Evolutionary conservation across 1,139 yeast species (phyloP).

Genomic region (Trichomonascaceae sp.): DNA sequence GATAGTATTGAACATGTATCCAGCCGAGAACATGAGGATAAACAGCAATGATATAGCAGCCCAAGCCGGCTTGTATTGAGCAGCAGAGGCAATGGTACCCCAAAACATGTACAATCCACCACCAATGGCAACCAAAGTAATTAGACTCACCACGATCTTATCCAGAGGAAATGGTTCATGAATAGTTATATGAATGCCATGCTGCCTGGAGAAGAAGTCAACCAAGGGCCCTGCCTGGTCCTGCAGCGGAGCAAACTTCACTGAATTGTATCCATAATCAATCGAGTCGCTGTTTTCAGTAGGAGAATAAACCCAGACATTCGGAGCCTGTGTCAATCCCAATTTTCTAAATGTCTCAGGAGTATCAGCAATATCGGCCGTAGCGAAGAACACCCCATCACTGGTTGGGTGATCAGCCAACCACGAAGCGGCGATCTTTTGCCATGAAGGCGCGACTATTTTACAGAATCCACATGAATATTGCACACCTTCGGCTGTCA

Average conservation of each 20-base stretch:
- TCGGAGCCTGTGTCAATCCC: conserved; percentile 71
- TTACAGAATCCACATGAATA: conserved; percentile 75
- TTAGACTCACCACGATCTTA: conserved; percentile 41
- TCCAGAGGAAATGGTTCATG: conserved; percentile 56
- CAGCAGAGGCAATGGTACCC: conserved; percentile 29
- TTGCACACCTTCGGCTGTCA: conserved; percentile 69
- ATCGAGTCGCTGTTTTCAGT: conserved; percentile 35
- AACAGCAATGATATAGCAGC: conserved; percentile 53
- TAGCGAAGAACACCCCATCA: conserved; percentile 57
- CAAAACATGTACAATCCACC: conserved; percentile 23
- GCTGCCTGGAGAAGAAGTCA: conserved; percentile 30
- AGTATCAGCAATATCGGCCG: conserved; percentile 61
- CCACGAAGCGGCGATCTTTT: conserved; percentile 59
- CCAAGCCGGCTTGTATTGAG: conserved; percentile 54
- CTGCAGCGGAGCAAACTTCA: conserved; percentile 50
- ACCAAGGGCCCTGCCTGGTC: conserved; percentile 42
- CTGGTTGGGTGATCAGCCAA: conserved; percentile 41
- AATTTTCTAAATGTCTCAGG: conserved; percentile 48
- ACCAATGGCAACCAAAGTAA: conserved; percentile 26
- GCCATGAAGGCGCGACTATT: conserved; percentile 62
- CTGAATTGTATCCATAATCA: conserved; percentile 36
- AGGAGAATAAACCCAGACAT: conserved; percentile 60
- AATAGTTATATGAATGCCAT: conserved; percentile 43
- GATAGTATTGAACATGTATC: conserved; percentile 90
- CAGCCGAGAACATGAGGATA: conserved; percentile 70